phyloP scores from a whole-genome alignment of 345 rosid genomes.

The Salix dunnii region DNA sequence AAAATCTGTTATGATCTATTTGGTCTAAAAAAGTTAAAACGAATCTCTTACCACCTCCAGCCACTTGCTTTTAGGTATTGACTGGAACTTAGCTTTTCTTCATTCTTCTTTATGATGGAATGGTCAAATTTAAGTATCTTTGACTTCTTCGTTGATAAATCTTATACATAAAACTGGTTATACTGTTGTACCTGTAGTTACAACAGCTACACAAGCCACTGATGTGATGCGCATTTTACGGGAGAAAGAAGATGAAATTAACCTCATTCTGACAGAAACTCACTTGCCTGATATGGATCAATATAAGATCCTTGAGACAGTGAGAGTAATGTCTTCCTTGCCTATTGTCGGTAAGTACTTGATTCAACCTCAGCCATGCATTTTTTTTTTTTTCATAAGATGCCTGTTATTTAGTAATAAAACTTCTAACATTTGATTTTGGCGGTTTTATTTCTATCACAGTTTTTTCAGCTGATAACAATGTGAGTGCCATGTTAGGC shows the following conservation, averaged over 20 bases:
- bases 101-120: neutral
- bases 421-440: constrained; percentile 5
- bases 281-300: constrained; percentile 46
- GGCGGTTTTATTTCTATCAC: neutral
- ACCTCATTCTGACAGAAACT: constrained; percentile 46
- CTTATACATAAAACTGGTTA: neutral
- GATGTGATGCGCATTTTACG: constrained; percentile 37
- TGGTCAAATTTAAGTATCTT: neutral
- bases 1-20: neutral
- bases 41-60: neutral
- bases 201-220: constrained; percentile 35
- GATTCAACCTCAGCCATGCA: neutral
- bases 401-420: neutral
- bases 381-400: neutral
- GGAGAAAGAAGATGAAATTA: constrained; percentile 27
- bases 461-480: constrained; percentile 38
- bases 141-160: neutral
- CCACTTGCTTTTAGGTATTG: neutral
- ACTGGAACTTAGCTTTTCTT: neutral
- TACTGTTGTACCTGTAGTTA: constrained; percentile 29
- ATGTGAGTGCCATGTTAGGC: constrained; percentile 31
- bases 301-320: constrained; percentile 44
- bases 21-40: neutral
- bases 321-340: constrained; percentile 26
- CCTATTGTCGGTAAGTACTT: constrained; percentile 46